phyloP scores from a whole-genome alignment of 2,329 filamentous ascomycete species.

The Pyricularia pennisetigena region DNA sequence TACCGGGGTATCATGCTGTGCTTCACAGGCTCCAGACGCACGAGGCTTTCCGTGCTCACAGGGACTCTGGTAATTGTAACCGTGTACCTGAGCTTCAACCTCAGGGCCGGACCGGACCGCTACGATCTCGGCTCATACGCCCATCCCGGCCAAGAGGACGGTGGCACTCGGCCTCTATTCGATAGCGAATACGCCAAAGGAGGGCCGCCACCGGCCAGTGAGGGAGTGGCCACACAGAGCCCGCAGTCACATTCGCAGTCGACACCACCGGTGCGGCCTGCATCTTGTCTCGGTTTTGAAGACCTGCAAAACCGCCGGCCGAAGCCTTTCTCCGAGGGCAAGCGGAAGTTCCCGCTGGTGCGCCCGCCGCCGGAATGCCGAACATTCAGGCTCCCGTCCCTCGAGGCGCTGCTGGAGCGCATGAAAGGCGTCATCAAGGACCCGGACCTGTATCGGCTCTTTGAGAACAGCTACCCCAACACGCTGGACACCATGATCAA shows the following conservation, averaged over 20 bases:
- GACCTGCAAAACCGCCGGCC: constrained; percentile 14
- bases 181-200: background rate
- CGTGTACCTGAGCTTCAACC: background rate
- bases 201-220: background rate
- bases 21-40: background rate
- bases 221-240: background rate
- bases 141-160: too few species aligned
- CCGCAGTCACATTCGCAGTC: background rate
- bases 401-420: constrained; percentile 53
- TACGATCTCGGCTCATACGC: background rate
- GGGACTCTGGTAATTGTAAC: background rate
- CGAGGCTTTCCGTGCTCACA: background rate
- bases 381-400: constrained; percentile 58
- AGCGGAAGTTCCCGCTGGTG: constrained; percentile 19
- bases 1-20: background rate
- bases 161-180: background rate
- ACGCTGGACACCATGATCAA: constrained; percentile 74
- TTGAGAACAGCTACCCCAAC: constrained; percentile 77
- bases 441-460: constrained; percentile 64
- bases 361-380: constrained; percentile 59
- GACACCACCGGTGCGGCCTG: background rate
- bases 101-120: background rate
- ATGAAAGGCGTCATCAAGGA: constrained; percentile 31
- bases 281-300: constrained; percentile 14
- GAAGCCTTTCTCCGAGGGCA: constrained; percentile 17